Evolutionary conservation across 108 stramenopile genomes (phyloP), one percentile per base, ranked within the genome.

Genomic region (Cyclotella cryptica): DNA sequence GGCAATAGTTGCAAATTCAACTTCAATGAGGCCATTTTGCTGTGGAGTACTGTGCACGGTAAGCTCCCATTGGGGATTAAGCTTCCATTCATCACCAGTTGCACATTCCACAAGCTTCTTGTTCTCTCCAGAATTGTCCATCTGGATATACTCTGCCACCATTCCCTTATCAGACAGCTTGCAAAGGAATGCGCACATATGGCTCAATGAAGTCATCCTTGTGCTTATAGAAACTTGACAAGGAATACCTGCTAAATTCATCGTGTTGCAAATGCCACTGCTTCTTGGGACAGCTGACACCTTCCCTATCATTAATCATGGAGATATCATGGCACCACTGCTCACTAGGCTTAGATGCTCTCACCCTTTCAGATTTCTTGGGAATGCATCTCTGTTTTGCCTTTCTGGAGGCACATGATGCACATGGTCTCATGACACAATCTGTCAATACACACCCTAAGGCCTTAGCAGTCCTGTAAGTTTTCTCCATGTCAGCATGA

Each of bases 71-170:
- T 21, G 6, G 24, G 19, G 6, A 21, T 26, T 21, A 24, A 26
- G 27, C 22, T 58, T 58, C 57, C 57, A 58, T 27, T 58, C 13
- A 21, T 5, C 57, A 58, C 57, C 22, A 1, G 3, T 2, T 5
- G 27, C 27, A 58, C 26, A 13, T 21, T 58, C 22, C 19, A 28
- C 5, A 5, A 58, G 22, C 26, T 28, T 28, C 57, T 58, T 49
- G 9, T 58, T 58, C 9, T 58, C 57, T 28, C 57, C 57, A 7
- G 57, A 24, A 28, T 58, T 51, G 19, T 51, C 49, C 49, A 51
- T 51, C 8, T 19, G 19, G 1, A 51, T 51, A 19, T 19, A 19
- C 49, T 51, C 8, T 19, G 19, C 49, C 49, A 19, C 49, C 18
- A 19, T 18, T 19, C 49, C 19, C 5, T 28, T 58, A 13, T 27